A percentile compares a stretch with the other conserved stretches of the same genome.
Evolutionary conservation across 805 yeast genomes (phyloP).

Genomic region (Candida xyloterini): DNA sequence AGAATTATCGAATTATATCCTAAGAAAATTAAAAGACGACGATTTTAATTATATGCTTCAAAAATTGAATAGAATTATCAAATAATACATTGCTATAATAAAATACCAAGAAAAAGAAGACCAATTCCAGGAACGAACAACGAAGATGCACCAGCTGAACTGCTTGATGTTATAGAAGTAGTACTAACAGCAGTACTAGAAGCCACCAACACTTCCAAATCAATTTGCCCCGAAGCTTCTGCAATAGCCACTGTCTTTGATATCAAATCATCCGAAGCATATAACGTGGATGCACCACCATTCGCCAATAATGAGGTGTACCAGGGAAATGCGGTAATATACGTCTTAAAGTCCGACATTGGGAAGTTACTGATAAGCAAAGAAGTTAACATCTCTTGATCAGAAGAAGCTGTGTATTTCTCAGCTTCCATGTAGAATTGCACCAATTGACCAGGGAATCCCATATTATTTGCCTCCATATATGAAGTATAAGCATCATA

Average conservation of each 20-base stretch:
- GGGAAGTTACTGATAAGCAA: slow-evolving; percentile 31
- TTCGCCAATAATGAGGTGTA: slow-evolving; percentile 26
- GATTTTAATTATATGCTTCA: slow-evolving; percentile 16
- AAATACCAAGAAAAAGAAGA: slow-evolving; percentile 1
- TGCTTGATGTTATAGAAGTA: neutral
- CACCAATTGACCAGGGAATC: slow-evolving; percentile 29
- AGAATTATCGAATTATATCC: slow-evolving; percentile 11
- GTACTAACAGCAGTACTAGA: neutral
- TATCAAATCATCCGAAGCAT: slow-evolving; percentile 29
- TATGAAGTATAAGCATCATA: slow-evolving; percentile 33
- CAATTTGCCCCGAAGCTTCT: slow-evolving; percentile 1
- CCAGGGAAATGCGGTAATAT: slow-evolving; percentile 35
- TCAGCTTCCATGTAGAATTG: slow-evolving; percentile 27
- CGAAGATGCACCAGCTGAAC: slow-evolving; percentile 8
- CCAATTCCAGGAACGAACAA: slow-evolving; percentile 10
- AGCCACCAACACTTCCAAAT: slow-evolving; percentile 2
- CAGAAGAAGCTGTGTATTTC: slow-evolving; percentile 15
- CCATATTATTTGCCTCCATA: slow-evolving; percentile 30
- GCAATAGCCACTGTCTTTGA: slow-evolving; percentile 18
- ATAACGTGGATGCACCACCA: slow-evolving; percentile 26
- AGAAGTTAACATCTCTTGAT: slow-evolving; percentile 23
- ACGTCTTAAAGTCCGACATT: slow-evolving; percentile 32
- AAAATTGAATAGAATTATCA: slow-evolving; percentile 12
- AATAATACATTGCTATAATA: slow-evolving; percentile 4
- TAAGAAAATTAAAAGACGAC: slow-evolving; percentile 13